Evolutionary conservation across 2,329 filamentous ascomycete genomes (phyloP), one percentile per base, ranked within the genome.

Genomic region (Ophiostoma sp.): DNA sequence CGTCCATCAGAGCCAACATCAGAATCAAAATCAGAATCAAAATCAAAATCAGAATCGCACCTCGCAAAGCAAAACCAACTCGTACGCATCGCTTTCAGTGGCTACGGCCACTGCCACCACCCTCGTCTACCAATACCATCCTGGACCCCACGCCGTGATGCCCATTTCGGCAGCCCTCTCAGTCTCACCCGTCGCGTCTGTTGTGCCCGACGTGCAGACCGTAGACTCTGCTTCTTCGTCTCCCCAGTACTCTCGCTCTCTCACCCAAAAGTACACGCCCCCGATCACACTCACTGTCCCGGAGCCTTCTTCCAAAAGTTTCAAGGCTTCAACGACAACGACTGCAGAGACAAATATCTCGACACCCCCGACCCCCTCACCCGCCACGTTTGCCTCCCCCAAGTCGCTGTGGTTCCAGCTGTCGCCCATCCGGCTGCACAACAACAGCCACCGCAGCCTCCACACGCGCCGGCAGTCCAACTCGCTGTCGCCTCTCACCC

Each of bases 101-200:
- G 62, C 62, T 20, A 39, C 62, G 11, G 62, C 68, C 48, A 8
- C 68, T 5, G 54, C 70, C 39, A 60, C 67, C 5, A 65, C 62
- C 20, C 62, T 65, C n/a, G 62, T 65, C 62, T 65, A 39, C 62
- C 62, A 65, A n/a, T 15, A 65, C 48, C 17, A 67, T 67, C 67
- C 71, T 69, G 70, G 67, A 68, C 68, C 68, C n/a, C 70, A 36
- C 52, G 41, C 70, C 71, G 71, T 71, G 73, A 73, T 69, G 73
- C 71, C 73, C 71, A 71, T 70, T 27, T 20, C 69, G 13, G 69
- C 23, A 35, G 54, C 69, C 36, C 23, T 33, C 65, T 6, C 36
- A 6, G 65, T 48, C 2, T 67, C 65, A 5, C 65, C 65, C 36
- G 65, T 67, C 11, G 23, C 39, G 65, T 67, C 65, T 13, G 33